phyloP scores from a whole-genome alignment of 1,284 basidiomycete genomes.

The Ceratobasidium papillatum region DNA sequence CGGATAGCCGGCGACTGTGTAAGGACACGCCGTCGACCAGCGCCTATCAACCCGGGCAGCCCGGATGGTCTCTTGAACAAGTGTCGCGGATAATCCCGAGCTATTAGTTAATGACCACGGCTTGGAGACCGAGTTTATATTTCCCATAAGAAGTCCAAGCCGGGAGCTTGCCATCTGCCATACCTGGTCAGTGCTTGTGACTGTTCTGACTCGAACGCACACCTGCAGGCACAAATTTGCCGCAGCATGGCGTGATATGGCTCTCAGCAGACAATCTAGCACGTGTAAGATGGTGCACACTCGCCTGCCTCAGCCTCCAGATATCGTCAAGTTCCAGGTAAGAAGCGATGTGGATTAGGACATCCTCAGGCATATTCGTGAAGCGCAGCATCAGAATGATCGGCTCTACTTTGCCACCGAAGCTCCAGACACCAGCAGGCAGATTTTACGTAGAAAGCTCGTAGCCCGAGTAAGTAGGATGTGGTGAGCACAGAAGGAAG shows the following conservation, averaged over 20 bases:
- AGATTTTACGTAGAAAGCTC: neutral
- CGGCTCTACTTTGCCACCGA: neutral
- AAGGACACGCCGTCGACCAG: constrained; percentile 27
- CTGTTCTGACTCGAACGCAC: neutral
- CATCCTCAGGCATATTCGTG: constrained; percentile 11
- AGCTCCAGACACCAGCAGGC: neutral
- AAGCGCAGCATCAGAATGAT: constrained; percentile 25
- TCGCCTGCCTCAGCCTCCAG: constrained; percentile 31
- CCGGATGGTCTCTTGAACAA: constrained; percentile 14
- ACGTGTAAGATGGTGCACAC: neutral
- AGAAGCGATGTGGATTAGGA: constrained; percentile 32
- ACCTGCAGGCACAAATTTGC: constrained; percentile 14
- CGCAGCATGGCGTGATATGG: neutral
- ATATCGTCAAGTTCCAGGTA: constrained; percentile 34
- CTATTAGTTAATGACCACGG: neutral
- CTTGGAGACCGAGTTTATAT: neutral
- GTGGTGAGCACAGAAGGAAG: neutral
- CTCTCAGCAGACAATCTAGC: neutral
- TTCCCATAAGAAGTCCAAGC: constrained; percentile 7
- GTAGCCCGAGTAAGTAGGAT: constrained; percentile 2
- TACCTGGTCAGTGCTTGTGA: constrained; percentile 11
- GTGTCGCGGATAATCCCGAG: constrained; percentile 11
- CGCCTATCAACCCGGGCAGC: constrained; percentile 35
- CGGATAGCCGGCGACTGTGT: neutral
- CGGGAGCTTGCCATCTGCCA: constrained; percentile 25